Evolutionary conservation across 805 yeast genomes (phyloP), one percentile per base, ranked within the genome.

Genomic region (Saccharomycopsis sp.): DNA sequence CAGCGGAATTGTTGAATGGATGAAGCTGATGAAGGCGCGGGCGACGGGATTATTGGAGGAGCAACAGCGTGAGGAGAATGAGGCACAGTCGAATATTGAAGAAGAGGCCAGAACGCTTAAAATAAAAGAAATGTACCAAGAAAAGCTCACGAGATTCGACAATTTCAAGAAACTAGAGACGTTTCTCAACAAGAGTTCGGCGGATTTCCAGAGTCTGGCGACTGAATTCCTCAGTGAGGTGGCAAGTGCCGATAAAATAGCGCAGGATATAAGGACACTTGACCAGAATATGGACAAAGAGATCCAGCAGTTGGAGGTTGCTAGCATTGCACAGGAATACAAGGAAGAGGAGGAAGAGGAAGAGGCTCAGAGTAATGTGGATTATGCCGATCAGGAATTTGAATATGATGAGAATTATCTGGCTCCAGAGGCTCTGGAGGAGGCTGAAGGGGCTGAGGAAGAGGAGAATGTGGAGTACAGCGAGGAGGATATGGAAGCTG

Each of bases 1-100:
- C 2, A 41, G 55, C 14, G 59, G 67, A n/a, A 54, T 70, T 1
- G 58, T 68, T 20, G 56, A 58, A 17, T 75, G 79, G 80, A 70
- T 73, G 58, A 62, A 65, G 15, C 64, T 69, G 1, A 58, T 76
- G 58, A 75, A 71, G 53, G 59, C 55, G 8, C 68, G 70, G 51
- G 78, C 76, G 14, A 60, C 68, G 35, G 63, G 64, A 3, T 68
- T 71, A 12, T 60, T 74, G 14, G 62, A 64, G 15, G 63, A 70
- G 24, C 72, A 73, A 7, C 68, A 68, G 38, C 62, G 63, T 19
- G 75, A 77, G 47, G 80, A 78, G 57, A 66, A 66, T 47, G 55
- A 59, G 35, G 73, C 76, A 56, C 72, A 74, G 49, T 69, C 70
- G 12, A 68, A 70, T 35, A 55, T 78, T 9, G 70, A 70, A 42